Conservation (phyloP, 2,329 filamentous ascomycete genomes). For the Madurella fahalii region DNA sequence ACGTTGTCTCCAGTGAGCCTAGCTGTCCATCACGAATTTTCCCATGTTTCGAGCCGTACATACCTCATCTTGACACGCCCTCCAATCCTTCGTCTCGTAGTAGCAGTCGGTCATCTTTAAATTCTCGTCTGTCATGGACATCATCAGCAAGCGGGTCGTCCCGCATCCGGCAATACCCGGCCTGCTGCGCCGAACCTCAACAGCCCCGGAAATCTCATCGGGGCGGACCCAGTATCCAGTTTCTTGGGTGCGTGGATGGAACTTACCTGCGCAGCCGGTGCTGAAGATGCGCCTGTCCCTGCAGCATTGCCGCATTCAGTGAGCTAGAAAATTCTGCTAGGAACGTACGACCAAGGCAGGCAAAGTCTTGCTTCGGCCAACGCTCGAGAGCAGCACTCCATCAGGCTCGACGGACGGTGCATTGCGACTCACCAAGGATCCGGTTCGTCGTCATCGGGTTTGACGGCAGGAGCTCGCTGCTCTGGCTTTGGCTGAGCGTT, state of each 20-base stretch:
- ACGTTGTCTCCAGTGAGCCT: constrained; percentile 7
- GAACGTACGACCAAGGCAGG: neutral
- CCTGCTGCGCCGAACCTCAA: neutral
- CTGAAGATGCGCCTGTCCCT: constrained; percentile 99
- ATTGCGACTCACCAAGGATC: constrained; percentile 76
- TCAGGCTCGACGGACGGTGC: neutral
- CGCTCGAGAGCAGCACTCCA: neutral
- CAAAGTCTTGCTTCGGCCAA: neutral
- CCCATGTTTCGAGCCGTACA: constrained; percentile 1
- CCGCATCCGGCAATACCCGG: constrained; percentile 12
- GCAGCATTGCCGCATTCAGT: constrained; percentile 27
- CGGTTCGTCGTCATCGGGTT: constrained; percentile 72
- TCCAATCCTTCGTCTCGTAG: constrained; percentile 94
- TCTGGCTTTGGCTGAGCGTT: constrained; percentile 39
- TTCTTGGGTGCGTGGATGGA: neutral
- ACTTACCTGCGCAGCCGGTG: constrained; percentile 82
- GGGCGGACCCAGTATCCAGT: neutral
- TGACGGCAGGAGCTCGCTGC: constrained; percentile 21
- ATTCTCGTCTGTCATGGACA: constrained; percentile 67
- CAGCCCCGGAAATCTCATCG: constrained; percentile 1
- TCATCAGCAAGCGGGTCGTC: constrained; percentile 7
- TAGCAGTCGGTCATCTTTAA: constrained; percentile 91
- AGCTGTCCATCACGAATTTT: constrained; percentile 1
- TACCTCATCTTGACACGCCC: constrained; percentile 82
- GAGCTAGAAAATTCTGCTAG: constrained; percentile 1